Conservation (phyloP, 2,329 filamentous ascomycete genomes). For the Trichoderma semiorbis region DNA sequence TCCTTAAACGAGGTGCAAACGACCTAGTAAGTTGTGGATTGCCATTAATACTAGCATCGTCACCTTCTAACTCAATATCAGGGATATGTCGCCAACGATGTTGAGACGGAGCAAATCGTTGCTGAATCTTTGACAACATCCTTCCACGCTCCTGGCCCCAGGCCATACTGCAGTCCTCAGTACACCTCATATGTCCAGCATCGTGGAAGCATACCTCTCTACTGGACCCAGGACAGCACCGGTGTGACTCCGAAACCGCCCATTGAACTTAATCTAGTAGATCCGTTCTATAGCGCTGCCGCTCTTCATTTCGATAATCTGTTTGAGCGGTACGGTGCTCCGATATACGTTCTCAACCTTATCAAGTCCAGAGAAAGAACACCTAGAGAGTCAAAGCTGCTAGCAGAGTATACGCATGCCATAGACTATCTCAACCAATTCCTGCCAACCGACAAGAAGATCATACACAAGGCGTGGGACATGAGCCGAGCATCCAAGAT, state of each 20-base stretch:
- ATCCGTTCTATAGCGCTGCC: slow-evolving; percentile 92
- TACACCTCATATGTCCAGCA: slow-evolving; percentile 98
- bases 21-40: slow-evolving; percentile 54
- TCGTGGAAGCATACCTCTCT: slow-evolving; percentile 89
- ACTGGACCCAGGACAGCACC: slow-evolving; percentile 96
- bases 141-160: slow-evolving; percentile 85
- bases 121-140: slow-evolving; percentile 92
- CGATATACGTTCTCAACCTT: slow-evolving; percentile 86
- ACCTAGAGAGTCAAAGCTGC: slow-evolving; percentile 85
- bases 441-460: slow-evolving; percentile 76
- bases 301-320: slow-evolving; percentile 93
- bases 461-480: slow-evolving; percentile 93
- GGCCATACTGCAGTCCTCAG: slow-evolving; percentile 80
- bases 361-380: slow-evolving; percentile 86
- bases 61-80: slow-evolving; percentile 24
- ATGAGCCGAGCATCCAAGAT: slow-evolving; percentile 96
- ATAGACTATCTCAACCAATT: slow-evolving; percentile 94
- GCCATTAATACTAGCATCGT: not conserved
- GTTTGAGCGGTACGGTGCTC: slow-evolving; percentile 88
- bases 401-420: slow-evolving; percentile 82
- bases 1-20: slow-evolving; percentile 91
- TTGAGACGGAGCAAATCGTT: slow-evolving; percentile 97
- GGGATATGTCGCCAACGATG: slow-evolving; percentile 96
- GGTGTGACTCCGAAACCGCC: slow-evolving; percentile 95
- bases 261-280: slow-evolving; percentile 90